A percentile compares a stretch with the other conserved stretches of the same genome.
These are phyloP conservation scores for Kwoniella dejecticola DNA, from an alignment of 768 basidiomycete genomes.

Conservation along the genomic window DNA sequence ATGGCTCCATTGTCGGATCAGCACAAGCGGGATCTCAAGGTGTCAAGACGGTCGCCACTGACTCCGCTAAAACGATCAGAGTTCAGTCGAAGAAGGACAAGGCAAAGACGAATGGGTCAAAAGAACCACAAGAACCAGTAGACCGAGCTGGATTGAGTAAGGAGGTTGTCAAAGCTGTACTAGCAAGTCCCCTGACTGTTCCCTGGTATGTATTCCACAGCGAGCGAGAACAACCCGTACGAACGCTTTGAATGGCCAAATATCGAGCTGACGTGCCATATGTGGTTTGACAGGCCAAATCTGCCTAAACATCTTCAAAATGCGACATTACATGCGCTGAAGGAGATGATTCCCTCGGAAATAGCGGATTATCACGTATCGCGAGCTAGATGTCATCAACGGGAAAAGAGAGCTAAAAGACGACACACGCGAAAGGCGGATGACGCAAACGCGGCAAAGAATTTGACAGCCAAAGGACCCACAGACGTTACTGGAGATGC, in stretches of 20 bases:
- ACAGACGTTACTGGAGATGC: background rate
- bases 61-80: conserved; percentile 21
- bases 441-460: background rate
- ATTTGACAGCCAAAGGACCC: background rate
- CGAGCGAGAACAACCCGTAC: no score
- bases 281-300: conserved; percentile 35
- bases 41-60: background rate
- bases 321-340: conserved; percentile 34
- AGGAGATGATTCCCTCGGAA: conserved; percentile 28
- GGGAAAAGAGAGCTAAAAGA: conserved; percentile 25
- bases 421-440: conserved; percentile 2
- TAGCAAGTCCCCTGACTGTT: conserved; percentile 40
- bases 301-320: conserved; percentile 43
- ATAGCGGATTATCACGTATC: conserved; percentile 46
- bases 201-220: conserved; percentile 35
- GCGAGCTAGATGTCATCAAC: conserved; percentile 39
- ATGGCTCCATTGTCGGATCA: background rate
- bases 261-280: background rate
- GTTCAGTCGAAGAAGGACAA: conserved; percentile 39
- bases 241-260: no score
- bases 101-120: background rate
- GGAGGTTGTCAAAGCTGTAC: conserved; percentile 43
- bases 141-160: conserved; percentile 30
- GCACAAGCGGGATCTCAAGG: conserved; percentile 3
- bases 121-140: background rate